phyloP scores from a whole-genome alignment of 164 flowering plant species.

The Dillenia suffruticosa region DNA sequence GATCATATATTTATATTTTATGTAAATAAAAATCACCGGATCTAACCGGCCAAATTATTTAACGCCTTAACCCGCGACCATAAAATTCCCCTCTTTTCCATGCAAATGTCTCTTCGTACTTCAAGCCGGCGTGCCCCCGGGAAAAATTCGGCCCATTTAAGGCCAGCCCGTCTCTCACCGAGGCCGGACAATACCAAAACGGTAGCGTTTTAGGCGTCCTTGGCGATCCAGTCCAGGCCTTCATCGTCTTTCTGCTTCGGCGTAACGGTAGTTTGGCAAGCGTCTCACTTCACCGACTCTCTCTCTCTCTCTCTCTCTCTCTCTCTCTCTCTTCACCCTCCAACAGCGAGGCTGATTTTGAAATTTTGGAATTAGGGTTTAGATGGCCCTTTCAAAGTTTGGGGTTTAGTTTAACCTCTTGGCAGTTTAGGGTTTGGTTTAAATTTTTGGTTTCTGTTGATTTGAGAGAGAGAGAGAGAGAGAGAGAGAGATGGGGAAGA shows the following conservation, averaged over 20 bases:
- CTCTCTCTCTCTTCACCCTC: background rate
- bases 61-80: no score
- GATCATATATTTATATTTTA: no score
- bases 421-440: background rate
- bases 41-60: no score
- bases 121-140: no score
- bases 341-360: constrained; percentile 2
- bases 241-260: background rate
- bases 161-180: background rate
- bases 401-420: no score
- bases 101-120: no score
- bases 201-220: constrained; percentile 2
- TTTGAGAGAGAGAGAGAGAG: background rate
- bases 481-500: constrained; percentile 76
- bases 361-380: no score
- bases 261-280: background rate
- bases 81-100: no score
- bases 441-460: background rate
- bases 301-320: constrained; percentile 5
- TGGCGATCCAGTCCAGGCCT: background rate
- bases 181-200: background rate
- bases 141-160: background rate
- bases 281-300: background rate
- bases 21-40: no score
- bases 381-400: no score